These are phyloP conservation scores for Candida taoyuanica DNA, from an alignment of 805 yeast genomes.

Conservation along the genomic window DNA sequence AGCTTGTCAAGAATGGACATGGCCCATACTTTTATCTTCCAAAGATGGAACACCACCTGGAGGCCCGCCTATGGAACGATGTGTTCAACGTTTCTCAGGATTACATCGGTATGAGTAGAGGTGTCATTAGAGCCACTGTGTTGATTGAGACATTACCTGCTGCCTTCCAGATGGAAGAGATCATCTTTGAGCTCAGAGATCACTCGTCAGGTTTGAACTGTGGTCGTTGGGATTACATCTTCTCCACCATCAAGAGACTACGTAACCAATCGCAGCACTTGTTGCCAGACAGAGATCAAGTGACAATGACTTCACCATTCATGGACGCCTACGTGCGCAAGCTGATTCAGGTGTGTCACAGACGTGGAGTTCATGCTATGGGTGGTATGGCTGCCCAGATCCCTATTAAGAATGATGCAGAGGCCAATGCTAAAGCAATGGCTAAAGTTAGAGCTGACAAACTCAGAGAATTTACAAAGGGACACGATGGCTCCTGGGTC, in stretches of 20 bases:
- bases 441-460: slow-evolving; percentile 71
- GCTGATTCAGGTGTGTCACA: slow-evolving; percentile 69
- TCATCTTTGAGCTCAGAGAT: slow-evolving; percentile 67
- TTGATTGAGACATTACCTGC: slow-evolving; percentile 82
- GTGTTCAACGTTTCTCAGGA: slow-evolving; percentile 75
- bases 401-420: slow-evolving; percentile 69
- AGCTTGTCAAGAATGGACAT: slow-evolving; percentile 55
- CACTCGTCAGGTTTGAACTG: slow-evolving; percentile 81
- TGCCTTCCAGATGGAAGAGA: slow-evolving; percentile 84
- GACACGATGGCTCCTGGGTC: slow-evolving; percentile 89
- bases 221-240: slow-evolving; percentile 89
- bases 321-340: slow-evolving; percentile 74
- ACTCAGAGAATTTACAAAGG: slow-evolving; percentile 69
- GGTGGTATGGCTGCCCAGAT: slow-evolving; percentile 92
- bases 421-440: slow-evolving; percentile 62
- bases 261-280: slow-evolving; percentile 64
- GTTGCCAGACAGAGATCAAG: slow-evolving; percentile 75
- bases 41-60: slow-evolving; percentile 82
- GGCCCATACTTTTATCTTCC: slow-evolving; percentile 84
- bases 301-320: slow-evolving; percentile 77
- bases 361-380: slow-evolving; percentile 79
- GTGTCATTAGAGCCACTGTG: slow-evolving; percentile 77
- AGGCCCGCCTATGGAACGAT: slow-evolving; percentile 81
- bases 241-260: slow-evolving; percentile 71
- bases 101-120: slow-evolving; percentile 60